phyloP scores from a whole-genome alignment of 129 eudicot genomes.

The Tanacetum coccineum region DNA sequence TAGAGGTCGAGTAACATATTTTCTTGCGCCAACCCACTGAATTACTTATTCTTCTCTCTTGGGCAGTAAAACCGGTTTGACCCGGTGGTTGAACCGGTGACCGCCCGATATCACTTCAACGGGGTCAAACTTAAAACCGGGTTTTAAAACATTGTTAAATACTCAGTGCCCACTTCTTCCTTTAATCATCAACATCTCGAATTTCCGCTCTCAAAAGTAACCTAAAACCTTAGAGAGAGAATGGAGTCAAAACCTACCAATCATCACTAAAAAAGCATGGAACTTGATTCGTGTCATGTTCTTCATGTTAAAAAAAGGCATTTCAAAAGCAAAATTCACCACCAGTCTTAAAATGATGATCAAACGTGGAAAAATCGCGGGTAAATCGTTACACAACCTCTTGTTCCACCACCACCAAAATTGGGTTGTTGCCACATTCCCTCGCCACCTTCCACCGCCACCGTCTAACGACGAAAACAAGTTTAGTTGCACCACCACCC shows the following conservation, averaged over 20 bases:
- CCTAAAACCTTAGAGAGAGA: slow-evolving; percentile 22
- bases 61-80: no score
- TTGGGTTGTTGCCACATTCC: slow-evolving; percentile 26
- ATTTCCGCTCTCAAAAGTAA: slow-evolving; percentile 8
- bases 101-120: no score
- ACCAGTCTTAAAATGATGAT: slow-evolving; percentile 42
- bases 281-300: slow-evolving; percentile 33
- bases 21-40: no score
- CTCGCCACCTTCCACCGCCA: slow-evolving; percentile 17
- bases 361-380: slow-evolving; percentile 51
- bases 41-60: no score
- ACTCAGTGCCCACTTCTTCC: slow-evolving; percentile 15
- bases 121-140: no score
- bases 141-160: no score
- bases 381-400: slow-evolving; percentile 47
- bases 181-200: background rate
- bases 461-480: background rate
- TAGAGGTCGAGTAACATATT: no score
- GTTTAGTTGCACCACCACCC: slow-evolving; percentile 2
- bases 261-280: slow-evolving; percentile 41
- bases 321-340: slow-evolving; percentile 42
- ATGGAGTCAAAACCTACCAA: slow-evolving; percentile 47
- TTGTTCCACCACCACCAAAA: slow-evolving; percentile 49
- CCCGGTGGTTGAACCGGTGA: no score
- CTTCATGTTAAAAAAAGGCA: slow-evolving; percentile 55